These are phyloP conservation scores for Mucor saturninus DNA, from an alignment of 371 early-diverging fungal species.

Conservation along the genomic window DNA sequence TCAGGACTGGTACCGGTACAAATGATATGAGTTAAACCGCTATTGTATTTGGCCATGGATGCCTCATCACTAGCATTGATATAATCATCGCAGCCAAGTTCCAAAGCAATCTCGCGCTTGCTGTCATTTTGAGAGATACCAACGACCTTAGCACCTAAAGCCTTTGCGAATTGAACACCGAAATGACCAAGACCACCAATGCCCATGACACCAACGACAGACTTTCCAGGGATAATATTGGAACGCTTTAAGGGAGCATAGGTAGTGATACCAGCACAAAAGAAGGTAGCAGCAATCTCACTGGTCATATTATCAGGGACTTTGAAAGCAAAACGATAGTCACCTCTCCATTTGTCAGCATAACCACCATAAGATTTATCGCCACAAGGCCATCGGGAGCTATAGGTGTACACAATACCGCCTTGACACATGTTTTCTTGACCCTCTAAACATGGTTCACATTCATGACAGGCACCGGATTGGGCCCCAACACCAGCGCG, in stretches of 20 bases:
- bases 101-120: constrained; percentile 41
- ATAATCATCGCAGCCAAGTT: constrained; percentile 47
- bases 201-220: constrained; percentile 60
- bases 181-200: constrained; percentile 75
- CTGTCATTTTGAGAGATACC: constrained; percentile 49
- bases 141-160: constrained; percentile 68
- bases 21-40: constrained; percentile 36
- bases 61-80: constrained; percentile 38
- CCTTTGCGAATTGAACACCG: constrained; percentile 62
- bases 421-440: constrained; percentile 34
- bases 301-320: constrained; percentile 58
- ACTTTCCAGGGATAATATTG: constrained; percentile 49
- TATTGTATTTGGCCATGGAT: constrained; percentile 52
- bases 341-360: constrained; percentile 61
- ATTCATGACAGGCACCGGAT: constrained; percentile 44
- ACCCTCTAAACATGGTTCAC: constrained; percentile 28
- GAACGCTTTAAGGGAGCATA: constrained; percentile 61
- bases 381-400: constrained; percentile 56
- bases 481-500: constrained; percentile 46
- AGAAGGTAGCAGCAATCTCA: constrained; percentile 58
- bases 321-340: constrained; percentile 52
- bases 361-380: constrained; percentile 68
- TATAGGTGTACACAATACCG: constrained; percentile 27
- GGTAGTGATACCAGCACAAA: constrained; percentile 61
- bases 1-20: constrained; percentile 37